Base-by-base conservation (phyloP, 495 filamentous ascomycete genomes). In the Tuber umbilicatum region DNA sequence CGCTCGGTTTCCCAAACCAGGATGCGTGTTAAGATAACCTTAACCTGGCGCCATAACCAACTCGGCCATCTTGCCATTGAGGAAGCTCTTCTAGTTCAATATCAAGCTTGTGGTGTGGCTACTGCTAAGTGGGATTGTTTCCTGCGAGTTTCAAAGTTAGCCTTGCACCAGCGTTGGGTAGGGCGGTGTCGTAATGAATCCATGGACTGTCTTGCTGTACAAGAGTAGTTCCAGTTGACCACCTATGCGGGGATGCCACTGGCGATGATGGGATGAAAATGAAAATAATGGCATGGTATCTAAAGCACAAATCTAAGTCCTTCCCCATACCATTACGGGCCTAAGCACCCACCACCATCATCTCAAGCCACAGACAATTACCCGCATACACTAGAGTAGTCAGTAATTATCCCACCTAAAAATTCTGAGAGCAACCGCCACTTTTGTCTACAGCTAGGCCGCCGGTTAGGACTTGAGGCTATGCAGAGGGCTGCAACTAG, bases 401-500 rank as follows among this genome's bases (percentile, higher is more conserved):
- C n/a, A 74, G 37, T 64, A 64, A 67, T 55, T 17, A 35, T 23
- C 39, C 35, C 23, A 2, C 16, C 19, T 27, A 21, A 69, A 19
- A 55, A 60, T n/a, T 69, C 1, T 38, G 5, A 4, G 6, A 7
- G 35, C 43, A 41, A 5, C 75, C 74, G 67, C 68, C 73, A 70
- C 84, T 72, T 21, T 75, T 73, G 67, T 80, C 69, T 37, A 74
- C 83, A 45, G 84, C 73, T 45, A 77, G 70, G 35, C 78, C 77
- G 0, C 87, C 87, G 17, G 87, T 73, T 19, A 89, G 81, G 31
- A 86, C 87, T 87, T 68, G 85, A 87, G 80, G 86, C 86, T 64
- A 89, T 87, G 2, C 84, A 86, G 73, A 88, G 73, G 14, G 86
- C 86, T 5, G 87, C 85, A 0, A 84, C 85, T 9, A 87, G 84